Base-by-base conservation (phyloP, 2,329 filamentous ascomycete species). In the Cladophialophora chaetospira region DNA sequence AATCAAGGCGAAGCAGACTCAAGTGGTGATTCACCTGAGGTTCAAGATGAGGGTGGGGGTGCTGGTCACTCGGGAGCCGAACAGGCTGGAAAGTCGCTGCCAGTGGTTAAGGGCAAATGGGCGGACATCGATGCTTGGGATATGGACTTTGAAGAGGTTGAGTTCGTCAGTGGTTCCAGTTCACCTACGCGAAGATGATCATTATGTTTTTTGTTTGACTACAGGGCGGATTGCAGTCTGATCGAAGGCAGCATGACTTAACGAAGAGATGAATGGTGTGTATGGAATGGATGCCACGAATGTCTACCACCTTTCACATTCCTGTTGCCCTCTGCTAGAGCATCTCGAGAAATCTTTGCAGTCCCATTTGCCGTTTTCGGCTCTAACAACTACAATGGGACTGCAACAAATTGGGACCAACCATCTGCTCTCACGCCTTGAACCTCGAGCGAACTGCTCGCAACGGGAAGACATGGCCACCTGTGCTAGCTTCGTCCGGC, bases 71-170 rank as follows among this genome's bases (percentile, higher is more conserved):
- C 13, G 29, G 29, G 13, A 33, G 29, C 29, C 29, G 6, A n/a
- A n/a, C 29, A 8, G 29, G 29, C 29, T 33, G 8, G 13, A 33
- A 8, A 33, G 29, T 13, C 13, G 26, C 42, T 25, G 23, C 11
- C 6, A 29, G 26, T 29, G n/a, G 48, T 29, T 25, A 58, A 48
- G 15, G 47, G 50, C 36, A 66, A 64, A 36, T 66, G 64, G 64
- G 64, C 61, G 21, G 64, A 63, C 25, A 65, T 66, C 46, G 64
- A 66, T 52, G 61, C 62, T 53, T 66, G 62, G 57, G 60, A 62
- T 51, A 57, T 66, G 57, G 63, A 63, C 13, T 66, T 63, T 53
- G 64, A 66, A 48, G 64, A 66, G 21, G 59, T 65, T 25, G 60
- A 62, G 46, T 57, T 62, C 33, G 52, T 50, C 45, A 62, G 54